Percentiles rank a stretch among this genome's conserved stretches.
These are phyloP conservation scores for Saksenaea oblongispora DNA, from an alignment of 371 early-diverging fungal species.

Conservation along the genomic window DNA sequence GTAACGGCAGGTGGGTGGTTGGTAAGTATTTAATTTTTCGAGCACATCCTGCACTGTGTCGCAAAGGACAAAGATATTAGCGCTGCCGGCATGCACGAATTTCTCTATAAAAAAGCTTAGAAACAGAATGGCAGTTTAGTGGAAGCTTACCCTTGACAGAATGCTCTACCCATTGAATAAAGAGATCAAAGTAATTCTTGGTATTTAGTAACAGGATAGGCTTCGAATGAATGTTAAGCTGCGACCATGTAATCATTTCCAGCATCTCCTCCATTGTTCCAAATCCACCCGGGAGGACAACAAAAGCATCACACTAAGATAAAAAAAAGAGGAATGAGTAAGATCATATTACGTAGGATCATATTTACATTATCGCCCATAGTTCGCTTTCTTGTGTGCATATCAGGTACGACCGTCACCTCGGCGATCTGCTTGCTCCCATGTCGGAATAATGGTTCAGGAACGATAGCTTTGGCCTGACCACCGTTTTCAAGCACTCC, in stretches of 20 bases:
- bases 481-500: slow-evolving; percentile 60
- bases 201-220: slow-evolving; percentile 79
- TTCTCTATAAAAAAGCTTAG: slow-evolving; percentile 40
- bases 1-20: slow-evolving; percentile 53
- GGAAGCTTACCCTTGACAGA: slow-evolving; percentile 49
- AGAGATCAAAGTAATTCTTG: slow-evolving; percentile 69
- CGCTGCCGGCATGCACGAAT: slow-evolving; percentile 53
- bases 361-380: slow-evolving; percentile 64
- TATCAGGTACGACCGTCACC: slow-evolving; percentile 71
- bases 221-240: slow-evolving; percentile 73
- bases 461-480: slow-evolving; percentile 69
- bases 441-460: slow-evolving; percentile 61
- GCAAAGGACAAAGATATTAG: slow-evolving; percentile 57
- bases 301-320: slow-evolving; percentile 67
- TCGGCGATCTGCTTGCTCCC: slow-evolving; percentile 58
- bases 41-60: slow-evolving; percentile 63
- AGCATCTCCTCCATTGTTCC: slow-evolving; percentile 88
- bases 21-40: slow-evolving; percentile 58
- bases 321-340: not conserved
- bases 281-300: slow-evolving; percentile 86
- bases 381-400: slow-evolving; percentile 81
- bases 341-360: not conserved
- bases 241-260: slow-evolving; percentile 86
- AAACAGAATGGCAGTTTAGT: not conserved
- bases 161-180: slow-evolving; percentile 63